Evolutionary conservation across 2,329 filamentous ascomycete genomes (phyloP), one percentile per base, ranked within the genome.

Genomic region (Fusarium devonianum): DNA sequence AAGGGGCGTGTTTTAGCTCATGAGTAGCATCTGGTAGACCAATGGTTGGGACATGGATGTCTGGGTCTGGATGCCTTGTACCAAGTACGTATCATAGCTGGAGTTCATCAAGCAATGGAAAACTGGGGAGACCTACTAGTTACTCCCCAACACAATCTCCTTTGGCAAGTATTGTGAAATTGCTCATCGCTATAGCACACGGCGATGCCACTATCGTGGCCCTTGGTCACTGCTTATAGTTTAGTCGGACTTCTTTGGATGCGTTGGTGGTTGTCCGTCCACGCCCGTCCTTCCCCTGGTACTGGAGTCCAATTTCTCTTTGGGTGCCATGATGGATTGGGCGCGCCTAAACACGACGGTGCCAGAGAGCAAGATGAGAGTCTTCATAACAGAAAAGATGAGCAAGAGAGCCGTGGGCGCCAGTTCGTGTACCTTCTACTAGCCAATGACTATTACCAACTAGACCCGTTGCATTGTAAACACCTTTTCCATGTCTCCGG

Each of bases 401-500:
- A 16, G 32, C 13, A 23, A 23, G n/a, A 17, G 32, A n/a, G n/a
- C n/a, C n/a, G n/a, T n/a, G n/a, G n/a, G n/a, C n/a, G n/a, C n/a
- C n/a, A n/a, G n/a, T n/a, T n/a, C n/a, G n/a, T n/a, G n/a, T n/a
- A n/a, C n/a, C n/a, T n/a, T n/a, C n/a, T n/a, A n/a, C n/a, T 16
- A 19, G 2, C 28, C 37, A 41, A 49, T 41, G 26, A 50, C 16
- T n/a, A 10, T n/a, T 26, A 10, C 23, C 23, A 4, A 11, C 23
- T 11, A 25, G 12, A 10, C 23, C n/a, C 5, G 8, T 39, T 7
- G 33, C 29, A 19, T 17, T 3, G 14, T 25, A 38, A 46, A 32
- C 16, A 26, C 19, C n/a, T 12, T 41, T 40, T 64, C 58, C 61
- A 47, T 64, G 47, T 63, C 36, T 63, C 60, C 60, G 58, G 42